Evolutionary conservation across 108 stramenopile genomes (phyloP), one percentile per base, ranked within the genome.

Genomic region (Skeletonema potamos): DNA sequence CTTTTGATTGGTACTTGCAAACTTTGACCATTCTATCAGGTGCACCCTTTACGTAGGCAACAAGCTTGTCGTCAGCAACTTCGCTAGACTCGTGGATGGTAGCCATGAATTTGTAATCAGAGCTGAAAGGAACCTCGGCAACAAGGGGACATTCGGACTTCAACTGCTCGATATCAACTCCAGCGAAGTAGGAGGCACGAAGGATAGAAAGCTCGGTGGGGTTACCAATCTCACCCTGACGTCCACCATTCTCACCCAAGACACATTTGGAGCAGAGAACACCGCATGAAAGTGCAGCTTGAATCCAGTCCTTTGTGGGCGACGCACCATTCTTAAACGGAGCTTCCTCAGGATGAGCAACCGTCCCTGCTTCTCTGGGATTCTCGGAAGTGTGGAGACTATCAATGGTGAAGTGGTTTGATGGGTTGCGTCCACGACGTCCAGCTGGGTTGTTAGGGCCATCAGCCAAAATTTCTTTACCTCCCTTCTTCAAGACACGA

Each of bases 31-130:
- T 89, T 18, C 89, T 81, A 68, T 98, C 97, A 20, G 96, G 97
- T 13, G 97, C 97, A 63, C 97, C 98, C 91, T 98, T 98, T 63
- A 97, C 89, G 66, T 91, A 85, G 29, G 94, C 88, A 34, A 86
- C 58, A 27, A 77, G 77, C 27, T 82, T 82, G 1, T 80, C 85
- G 32, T 84, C 72, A 13, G 72, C 41, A 26, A 73, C 86, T 27
- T 79, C 76, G 11, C 79, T 26, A 39, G 84, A 81, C 28, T 83
- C 84, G 66, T 89, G 91, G 37, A 92, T 79, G 54, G 91, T 92
- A 61, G 92, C 89, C 92, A 93, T 93, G 77, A 93, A 93, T 76
- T 93, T 93, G 84, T 93, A 91, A n/a, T 89, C 89, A 30, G 84
- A 85, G 43, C 82, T 86, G 68, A 89, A 93, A 10, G 92, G 92